Evolutionary conservation across 306 rosid species (phyloP).

Genomic region (Phaseolus lunatus): DNA sequence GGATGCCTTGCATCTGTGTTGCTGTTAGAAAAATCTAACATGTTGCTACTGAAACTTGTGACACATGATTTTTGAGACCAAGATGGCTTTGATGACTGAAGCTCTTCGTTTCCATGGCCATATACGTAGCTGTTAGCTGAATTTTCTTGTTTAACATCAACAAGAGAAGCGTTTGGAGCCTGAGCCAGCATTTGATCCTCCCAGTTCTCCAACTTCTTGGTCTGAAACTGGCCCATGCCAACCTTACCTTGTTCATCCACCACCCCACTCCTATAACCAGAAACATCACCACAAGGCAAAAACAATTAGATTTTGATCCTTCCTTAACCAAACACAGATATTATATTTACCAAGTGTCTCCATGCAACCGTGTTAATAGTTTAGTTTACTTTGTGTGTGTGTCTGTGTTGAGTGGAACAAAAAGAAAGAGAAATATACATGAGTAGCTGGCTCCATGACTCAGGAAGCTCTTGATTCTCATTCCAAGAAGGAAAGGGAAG

Average conservation of each 20-base stretch:
- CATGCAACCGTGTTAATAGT: conserved; percentile 15
- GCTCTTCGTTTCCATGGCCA: conserved; percentile 62
- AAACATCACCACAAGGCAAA: conserved; percentile 1
- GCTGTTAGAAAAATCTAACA: conserved; percentile 83
- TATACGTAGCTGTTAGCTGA: conserved; percentile 59
- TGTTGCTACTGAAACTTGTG: conserved; percentile 78
- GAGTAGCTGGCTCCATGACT: conserved; percentile 94
- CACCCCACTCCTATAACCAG: conserved; percentile 69
- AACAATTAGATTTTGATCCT: conserved; percentile 17
- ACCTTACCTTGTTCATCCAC: conserved; percentile 70
- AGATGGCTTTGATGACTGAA: conserved; percentile 52
- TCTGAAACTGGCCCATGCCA: conserved; percentile 58
- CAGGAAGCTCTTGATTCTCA: conserved; percentile 76
- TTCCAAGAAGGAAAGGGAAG: conserved; percentile 68
- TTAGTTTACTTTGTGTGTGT: background rate
- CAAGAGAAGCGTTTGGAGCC: conserved; percentile 51
- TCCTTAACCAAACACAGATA: background rate
- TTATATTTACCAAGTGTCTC: background rate
- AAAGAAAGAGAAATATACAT: conserved; percentile 51
- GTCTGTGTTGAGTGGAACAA: too few relatives aligned
- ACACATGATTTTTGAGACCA: conserved; percentile 86
- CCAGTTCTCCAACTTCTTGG: conserved; percentile 73
- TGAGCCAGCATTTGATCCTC: conserved; percentile 64
- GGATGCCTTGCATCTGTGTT: conserved; percentile 59
- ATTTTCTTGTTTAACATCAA: conserved; percentile 74